Evolutionary conservation across 495 filamentous ascomycete species (phyloP).

Genomic region (Pyrenula aspistea): DNA sequence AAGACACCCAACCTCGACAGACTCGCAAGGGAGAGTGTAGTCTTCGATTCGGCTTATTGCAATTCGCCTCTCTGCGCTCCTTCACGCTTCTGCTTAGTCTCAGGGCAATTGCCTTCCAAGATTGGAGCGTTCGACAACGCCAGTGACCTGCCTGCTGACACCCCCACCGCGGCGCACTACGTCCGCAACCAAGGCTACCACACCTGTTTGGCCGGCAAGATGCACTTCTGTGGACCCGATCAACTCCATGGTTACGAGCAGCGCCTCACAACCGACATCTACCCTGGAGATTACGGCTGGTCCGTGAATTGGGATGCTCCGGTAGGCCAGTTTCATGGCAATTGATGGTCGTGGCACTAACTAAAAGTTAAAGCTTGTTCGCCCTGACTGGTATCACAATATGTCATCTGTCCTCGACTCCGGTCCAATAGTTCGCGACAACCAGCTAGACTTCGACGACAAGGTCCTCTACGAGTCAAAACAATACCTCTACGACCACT

Average conservation of each 20-base stretch:
- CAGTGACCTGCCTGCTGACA: slow-evolving; percentile 56
- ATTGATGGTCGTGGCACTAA: not conserved
- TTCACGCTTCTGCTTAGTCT: slow-evolving; percentile 80
- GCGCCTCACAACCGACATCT: slow-evolving; percentile 81
- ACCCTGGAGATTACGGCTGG: slow-evolving; percentile 85
- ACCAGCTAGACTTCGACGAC: slow-evolving; percentile 91
- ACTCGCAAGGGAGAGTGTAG: slow-evolving; percentile 63
- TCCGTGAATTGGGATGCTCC: slow-evolving; percentile 83
- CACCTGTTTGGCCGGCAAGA: slow-evolving; percentile 83
- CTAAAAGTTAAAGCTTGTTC: no score
- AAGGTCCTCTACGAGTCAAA: slow-evolving; percentile 78
- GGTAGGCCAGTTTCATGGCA: slow-evolving; percentile 13
- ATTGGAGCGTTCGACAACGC: slow-evolving; percentile 86
- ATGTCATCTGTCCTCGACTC: slow-evolving; percentile 80
- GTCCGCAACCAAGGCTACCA: slow-evolving; percentile 75
- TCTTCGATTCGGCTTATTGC: slow-evolving; percentile 84
- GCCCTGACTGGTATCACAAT: slow-evolving; percentile 87
- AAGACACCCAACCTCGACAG: slow-evolving; percentile 76
- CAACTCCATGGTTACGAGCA: slow-evolving; percentile 86
- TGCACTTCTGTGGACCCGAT: slow-evolving; percentile 85
- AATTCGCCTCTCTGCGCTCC: slow-evolving; percentile 81
- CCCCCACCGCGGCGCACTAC: slow-evolving; percentile 82
- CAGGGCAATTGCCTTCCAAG: slow-evolving; percentile 73
- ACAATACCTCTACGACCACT: slow-evolving; percentile 76
- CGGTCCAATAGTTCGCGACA: slow-evolving; percentile 68